A percentile compares a stretch with the other conserved stretches of the same genome.
These are phyloP conservation scores for Candida ascalaphidarum DNA, from an alignment of 805 yeast species.

Conservation along the genomic window DNA sequence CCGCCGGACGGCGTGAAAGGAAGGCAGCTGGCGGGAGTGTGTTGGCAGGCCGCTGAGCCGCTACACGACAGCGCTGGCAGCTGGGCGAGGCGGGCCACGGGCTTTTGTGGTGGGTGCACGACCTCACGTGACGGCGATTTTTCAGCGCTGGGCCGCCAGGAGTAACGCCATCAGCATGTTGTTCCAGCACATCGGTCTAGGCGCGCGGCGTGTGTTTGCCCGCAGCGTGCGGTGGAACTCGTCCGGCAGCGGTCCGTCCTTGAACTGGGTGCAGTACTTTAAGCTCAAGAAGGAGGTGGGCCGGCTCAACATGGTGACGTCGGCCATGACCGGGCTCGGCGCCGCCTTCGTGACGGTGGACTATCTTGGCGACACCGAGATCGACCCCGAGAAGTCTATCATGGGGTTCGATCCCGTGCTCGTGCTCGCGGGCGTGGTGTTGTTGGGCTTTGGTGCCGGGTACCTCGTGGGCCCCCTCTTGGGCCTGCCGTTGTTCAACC, in stretches of 20 bases:
- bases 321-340: conserved; percentile 55
- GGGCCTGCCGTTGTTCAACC: conserved; percentile 63
- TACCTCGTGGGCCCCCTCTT: conserved; percentile 75
- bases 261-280: conserved; percentile 80
- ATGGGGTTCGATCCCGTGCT: conserved; percentile 87
- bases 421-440: conserved; percentile 66
- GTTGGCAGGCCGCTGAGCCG: too few species aligned
- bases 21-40: too few species aligned
- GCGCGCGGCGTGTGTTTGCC: background rate
- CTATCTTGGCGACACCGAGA: conserved; percentile 69
- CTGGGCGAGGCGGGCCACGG: too few species aligned
- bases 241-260: conserved; percentile 6
- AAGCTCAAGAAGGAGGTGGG: conserved; percentile 69
- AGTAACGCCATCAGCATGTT: too few species aligned
- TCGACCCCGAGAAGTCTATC: conserved; percentile 79
- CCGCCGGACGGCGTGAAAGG: too few species aligned
- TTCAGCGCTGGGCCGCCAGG: too few species aligned
- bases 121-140: too few species aligned
- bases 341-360: conserved; percentile 68
- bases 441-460: conserved; percentile 69
- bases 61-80: too few species aligned
- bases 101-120: too few species aligned
- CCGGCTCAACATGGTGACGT: conserved; percentile 56
- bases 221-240: conserved; percentile 14
- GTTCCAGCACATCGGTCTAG: too few species aligned